Evolutionary conservation across 2,329 filamentous ascomycete genomes (phyloP).

Genomic region (Byssothecium circinans): DNA sequence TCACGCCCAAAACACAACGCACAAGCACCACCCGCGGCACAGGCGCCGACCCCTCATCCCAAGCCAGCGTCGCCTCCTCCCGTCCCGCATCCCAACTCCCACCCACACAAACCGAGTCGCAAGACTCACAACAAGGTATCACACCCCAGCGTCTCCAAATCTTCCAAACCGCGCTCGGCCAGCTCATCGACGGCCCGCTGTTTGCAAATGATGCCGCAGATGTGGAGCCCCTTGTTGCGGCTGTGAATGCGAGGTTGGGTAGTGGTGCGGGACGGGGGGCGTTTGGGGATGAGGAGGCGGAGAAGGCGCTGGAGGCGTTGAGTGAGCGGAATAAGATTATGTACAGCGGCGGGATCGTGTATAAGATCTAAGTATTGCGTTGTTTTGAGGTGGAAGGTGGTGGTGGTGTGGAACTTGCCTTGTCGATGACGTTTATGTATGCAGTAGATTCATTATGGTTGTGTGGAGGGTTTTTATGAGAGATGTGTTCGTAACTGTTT

Average conservation of each 20-base stretch:
- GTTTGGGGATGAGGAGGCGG: slow-evolving; percentile 73
- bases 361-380: slow-evolving; percentile 51
- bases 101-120: slow-evolving; percentile 51
- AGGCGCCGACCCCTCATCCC: slow-evolving; percentile 49
- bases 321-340: slow-evolving; percentile 88
- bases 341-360: slow-evolving; percentile 56
- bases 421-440: too few species aligned
- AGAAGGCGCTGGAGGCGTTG: slow-evolving; percentile 76
- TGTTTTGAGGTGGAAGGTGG: too few species aligned
- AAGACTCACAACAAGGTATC: slow-evolving; percentile 52
- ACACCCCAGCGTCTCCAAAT: slow-evolving; percentile 64
- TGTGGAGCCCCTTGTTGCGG: slow-evolving; percentile 71
- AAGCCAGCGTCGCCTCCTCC: slow-evolving; percentile 77
- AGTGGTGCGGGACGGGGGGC: slow-evolving; percentile 57
- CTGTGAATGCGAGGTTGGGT: slow-evolving; percentile 74
- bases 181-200: slow-evolving; percentile 77
- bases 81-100: slow-evolving; percentile 72
- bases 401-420: too few species aligned
- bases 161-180: slow-evolving; percentile 81
- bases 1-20: slow-evolving; percentile 54
- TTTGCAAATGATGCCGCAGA: slow-evolving; percentile 85
- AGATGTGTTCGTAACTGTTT: too few species aligned
- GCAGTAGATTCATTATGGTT: too few species aligned
- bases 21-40: slow-evolving; percentile 37
- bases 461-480: too few species aligned